Evolutionary conservation across 768 basidiomycete genomes (phyloP).

Genomic region (Serpula lacrymans): DNA sequence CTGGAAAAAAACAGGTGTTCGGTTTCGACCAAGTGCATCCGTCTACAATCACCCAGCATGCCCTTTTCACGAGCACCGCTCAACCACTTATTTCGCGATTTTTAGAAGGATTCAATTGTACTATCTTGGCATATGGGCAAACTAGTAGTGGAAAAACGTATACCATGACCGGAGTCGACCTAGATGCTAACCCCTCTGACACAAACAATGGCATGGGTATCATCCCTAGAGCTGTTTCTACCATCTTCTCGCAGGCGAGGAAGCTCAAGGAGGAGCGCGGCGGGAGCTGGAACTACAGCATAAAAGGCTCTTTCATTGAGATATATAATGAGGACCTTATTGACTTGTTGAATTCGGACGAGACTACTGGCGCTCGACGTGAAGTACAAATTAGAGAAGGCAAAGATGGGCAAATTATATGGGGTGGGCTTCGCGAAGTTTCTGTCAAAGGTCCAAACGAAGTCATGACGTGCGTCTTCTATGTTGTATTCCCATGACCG

Average conservation of each 20-base stretch:
- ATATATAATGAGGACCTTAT: constrained; percentile 99
- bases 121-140: constrained; percentile 39
- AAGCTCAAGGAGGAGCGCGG: constrained; percentile 76
- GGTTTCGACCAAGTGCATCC: constrained; percentile 93
- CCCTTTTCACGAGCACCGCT: constrained; percentile 82
- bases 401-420: constrained; percentile 94
- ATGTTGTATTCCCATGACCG: constrained; percentile 8
- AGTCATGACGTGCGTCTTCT: constrained; percentile 80
- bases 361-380: constrained; percentile 60
- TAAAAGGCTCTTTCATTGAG: constrained; percentile 95
- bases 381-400: constrained; percentile 97
- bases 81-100: constrained; percentile 84
- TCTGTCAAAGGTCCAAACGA: constrained; percentile 79
- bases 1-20: constrained; percentile 79
- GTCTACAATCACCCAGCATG: constrained; percentile 80
- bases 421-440: constrained; percentile 93
- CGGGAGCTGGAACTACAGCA: constrained; percentile 68
- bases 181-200: constrained; percentile 83
- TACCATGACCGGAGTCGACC: constrained; percentile 95
- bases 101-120: constrained; percentile 94
- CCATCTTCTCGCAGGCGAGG: constrained; percentile 77
- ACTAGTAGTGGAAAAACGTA: constrained; percentile 45
- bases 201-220: constrained; percentile 87
- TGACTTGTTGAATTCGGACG: constrained; percentile 82
- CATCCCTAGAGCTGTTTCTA: constrained; percentile 89